Evolutionary conservation across 1,284 basidiomycete species (phyloP), one percentile per base, ranked within the genome.

Genomic region (Papiliotrema flavescens): DNA sequence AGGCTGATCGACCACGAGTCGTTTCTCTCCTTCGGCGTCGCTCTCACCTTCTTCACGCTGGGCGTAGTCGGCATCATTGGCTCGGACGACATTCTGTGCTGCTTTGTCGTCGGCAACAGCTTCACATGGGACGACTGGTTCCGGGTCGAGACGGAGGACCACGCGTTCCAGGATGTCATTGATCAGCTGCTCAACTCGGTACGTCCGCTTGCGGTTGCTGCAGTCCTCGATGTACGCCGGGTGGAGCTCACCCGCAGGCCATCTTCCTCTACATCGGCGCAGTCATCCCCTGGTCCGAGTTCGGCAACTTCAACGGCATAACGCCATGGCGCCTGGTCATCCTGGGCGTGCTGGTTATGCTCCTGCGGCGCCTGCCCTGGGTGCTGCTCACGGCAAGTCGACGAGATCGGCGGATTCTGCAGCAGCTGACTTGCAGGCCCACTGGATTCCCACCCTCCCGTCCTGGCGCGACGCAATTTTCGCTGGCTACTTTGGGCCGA

Each of bases 261-360:
- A 63, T 76, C 37, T 96, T 96, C 78, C 82, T 94, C 22, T 95
- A 86, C 69, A 85, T 95, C 53, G 92, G 92, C 57, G 90, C 92
- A 34, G 90, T 92, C 83, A 89, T 92, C 83, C 93, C 93, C 0
- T 96, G 74, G 74, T 20, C 23, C 6, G 56, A 76, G 28, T 73
- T 75, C 54, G 60, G 61, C 35, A 64, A 71, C 32, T 79, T 77
- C 51, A 75, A 78, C 55, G 79, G 76, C 60, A 78, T 96, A 48
- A 83, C 81, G 24, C 84, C 89, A 2, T 91, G 90, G 88, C 80
- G 90, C 28, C 80, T 97, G 20, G 78, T 94, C 45, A 84, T 90
- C 26, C 82, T 92, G 37, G 90, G 87, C 1, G 80, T 95, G 45
- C 79, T 87, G 44, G 81, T 95, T 19, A 79, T 97, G 56, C 61